phyloP scores from a whole-genome alignment of 2,329 filamentous ascomycete species.

The Aspergillus ibericus region DNA sequence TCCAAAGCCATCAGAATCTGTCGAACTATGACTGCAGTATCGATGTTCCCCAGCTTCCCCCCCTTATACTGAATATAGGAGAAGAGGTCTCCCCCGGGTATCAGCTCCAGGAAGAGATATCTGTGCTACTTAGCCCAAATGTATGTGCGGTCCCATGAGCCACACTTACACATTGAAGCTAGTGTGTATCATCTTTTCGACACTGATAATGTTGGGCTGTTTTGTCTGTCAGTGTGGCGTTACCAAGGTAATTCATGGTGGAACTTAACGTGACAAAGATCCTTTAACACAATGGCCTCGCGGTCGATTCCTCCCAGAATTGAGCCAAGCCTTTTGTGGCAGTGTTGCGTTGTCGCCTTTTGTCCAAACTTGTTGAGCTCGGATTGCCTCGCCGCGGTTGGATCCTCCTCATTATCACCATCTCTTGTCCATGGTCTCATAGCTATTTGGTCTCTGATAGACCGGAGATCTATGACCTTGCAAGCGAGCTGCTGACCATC shows the following conservation, averaged over 20 bases:
- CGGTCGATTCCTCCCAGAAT: conserved; percentile 37
- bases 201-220: conserved; percentile 59
- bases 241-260: background rate
- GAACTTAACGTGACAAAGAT: conserved; percentile 51
- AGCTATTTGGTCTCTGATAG: conserved; percentile 17
- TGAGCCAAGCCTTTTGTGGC: conserved; percentile 4
- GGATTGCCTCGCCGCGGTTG: background rate
- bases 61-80: conserved; percentile 57
- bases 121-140: conserved; percentile 32
- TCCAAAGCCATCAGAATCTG: conserved; percentile 60
- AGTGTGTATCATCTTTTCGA: conserved; percentile 59
- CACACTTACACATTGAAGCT: conserved; percentile 50
- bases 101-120: conserved; percentile 62
- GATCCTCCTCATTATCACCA: background rate
- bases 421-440: background rate
- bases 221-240: background rate
- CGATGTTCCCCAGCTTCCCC: conserved; percentile 48
- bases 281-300: conserved; percentile 50
- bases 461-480: conserved; percentile 45
- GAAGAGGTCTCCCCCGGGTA: conserved; percentile 61
- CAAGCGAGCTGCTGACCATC: conserved; percentile 44
- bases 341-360: background rate
- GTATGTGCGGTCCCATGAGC: background rate
- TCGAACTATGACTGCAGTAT: conserved; percentile 55
- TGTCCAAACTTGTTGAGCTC: background rate